Evolutionary conservation across 352 stramenopile genomes (phyloP), one percentile per base, ranked within the genome.

Genomic region (Phytophthora aleatoria): DNA sequence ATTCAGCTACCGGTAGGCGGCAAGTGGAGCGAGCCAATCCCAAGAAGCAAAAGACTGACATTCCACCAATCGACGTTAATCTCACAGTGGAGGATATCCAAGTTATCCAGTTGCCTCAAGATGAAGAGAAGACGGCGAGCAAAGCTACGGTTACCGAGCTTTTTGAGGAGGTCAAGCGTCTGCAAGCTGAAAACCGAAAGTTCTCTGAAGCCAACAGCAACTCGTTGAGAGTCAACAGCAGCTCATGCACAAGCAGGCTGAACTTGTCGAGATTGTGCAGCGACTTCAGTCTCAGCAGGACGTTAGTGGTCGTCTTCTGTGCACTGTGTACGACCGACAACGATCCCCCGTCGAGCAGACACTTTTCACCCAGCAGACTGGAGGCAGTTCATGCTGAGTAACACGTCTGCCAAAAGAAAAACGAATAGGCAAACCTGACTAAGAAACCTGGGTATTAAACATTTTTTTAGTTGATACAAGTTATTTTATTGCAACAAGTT

Each of bases 41-140:
- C 15, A 61, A 61, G 26, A 61, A 53, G 15, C 43, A 53, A 42
- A 61, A 53, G 30, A 48, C 43, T 35, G 43, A 26, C 33, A 38
- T 12, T 15, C 16, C 27, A 27, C n/a, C 27, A 13, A 36, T n/a
- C 5, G 26, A 49, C 3, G 51, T 43, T 4, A 44, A 13, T 15
- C 6, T 60, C 24, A 24, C 39, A 3, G 20, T 59, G 27, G 52
- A 11, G 15, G 24, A 39, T 11, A 20, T 43, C 16, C 28, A 51
- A 31, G n/a, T 30, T 24, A 4, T 39, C 4, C 10, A 30, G 20
- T 5, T 3, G 12, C 26, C 30, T 6, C 13, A 20, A 33, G 39
- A 50, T n/a, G 30, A 58, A 20, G 38, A 53, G 36, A 16, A 43
- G 33, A 48, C 16, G 16, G 41, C 27, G 10, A 48, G 3, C 11